Base-by-base conservation (phyloP, 1,139 yeast genomes). In the Kodamaea alishanica region DNA sequence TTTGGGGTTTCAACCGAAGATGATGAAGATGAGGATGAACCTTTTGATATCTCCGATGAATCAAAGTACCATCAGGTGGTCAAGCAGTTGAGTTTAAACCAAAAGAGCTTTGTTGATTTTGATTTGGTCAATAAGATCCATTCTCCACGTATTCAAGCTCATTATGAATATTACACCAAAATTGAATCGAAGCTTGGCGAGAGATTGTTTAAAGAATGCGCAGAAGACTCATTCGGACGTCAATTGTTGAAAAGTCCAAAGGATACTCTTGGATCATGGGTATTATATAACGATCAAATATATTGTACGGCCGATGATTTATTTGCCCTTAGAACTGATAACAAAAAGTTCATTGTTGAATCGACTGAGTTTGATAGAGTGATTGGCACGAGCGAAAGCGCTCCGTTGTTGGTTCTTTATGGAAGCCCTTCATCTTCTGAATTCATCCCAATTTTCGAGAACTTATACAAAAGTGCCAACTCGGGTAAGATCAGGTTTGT, bases 401-500 rank as follows among this genome's bases (percentile, higher is more conserved):
- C 82, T 0, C 76, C 75, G 0, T 34, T 68, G 10, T 50, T 68
- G 40, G 45, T 63, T 1, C 52, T 71, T 9, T 85, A 84, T 67
- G 81, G 80, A 6, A 79, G 76, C 46, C 65, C 77, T 5, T 48
- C 60, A 3, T 69, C 77, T 10, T 58, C 56, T 1, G 60, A 65
- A 5, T 84, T 88, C 52, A 63, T 65, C 8, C 63, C 61, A 3
- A 82, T 85, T 65, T 81, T 87, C 48, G 58, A 67, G 22, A 75
- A 78, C 41, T 61, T 92, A 41, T 72, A 70, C 44, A 74, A 75
- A 33, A 79, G 84, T 41, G 84, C 95, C 0, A 54, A 63, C 6
- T 58, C 65, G 1, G 94, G 87, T 0, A 85, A 86, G 51, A 58
- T 89, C 26, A 71, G 87, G 41, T 84, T 86, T 56, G 74, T 82